Evolutionary conservation across 2,329 filamentous ascomycete species (phyloP).

Genomic region (Aspergillus aculeatus): DNA sequence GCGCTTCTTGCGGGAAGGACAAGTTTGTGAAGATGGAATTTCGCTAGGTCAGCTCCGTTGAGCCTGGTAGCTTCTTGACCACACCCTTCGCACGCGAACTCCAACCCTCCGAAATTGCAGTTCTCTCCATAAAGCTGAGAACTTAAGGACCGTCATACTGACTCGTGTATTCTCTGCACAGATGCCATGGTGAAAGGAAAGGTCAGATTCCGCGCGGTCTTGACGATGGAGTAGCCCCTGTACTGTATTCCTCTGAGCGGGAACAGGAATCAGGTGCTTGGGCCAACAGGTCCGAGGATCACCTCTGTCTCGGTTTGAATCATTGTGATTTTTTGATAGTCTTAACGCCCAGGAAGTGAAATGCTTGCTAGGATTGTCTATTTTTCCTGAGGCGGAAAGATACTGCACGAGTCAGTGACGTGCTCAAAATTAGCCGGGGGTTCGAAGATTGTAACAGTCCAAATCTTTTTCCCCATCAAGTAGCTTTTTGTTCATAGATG

Average conservation of each 20-base stretch:
- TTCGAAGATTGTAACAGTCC: too few species aligned
- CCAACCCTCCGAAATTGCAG: not conserved
- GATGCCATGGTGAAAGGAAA: slow-evolving; percentile 48
- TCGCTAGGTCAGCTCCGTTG: too few species aligned
- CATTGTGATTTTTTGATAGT: too few species aligned
- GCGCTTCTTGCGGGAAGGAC: not conserved
- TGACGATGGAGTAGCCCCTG: not conserved
- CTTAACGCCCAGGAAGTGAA: not conserved
- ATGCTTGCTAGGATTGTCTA: not conserved
- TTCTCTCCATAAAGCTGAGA: not conserved
- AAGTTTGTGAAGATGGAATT: not conserved
- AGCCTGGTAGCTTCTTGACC: not conserved
- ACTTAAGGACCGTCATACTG: not conserved
- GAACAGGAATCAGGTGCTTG: not conserved
- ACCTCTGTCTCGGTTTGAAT: not conserved
- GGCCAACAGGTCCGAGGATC: not conserved
- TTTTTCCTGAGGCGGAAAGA: not conserved
- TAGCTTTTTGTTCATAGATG: too few species aligned
- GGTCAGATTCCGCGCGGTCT: not conserved
- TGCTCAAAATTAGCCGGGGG: not conserved
- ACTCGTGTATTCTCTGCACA: slow-evolving; percentile 20
- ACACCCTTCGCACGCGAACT: not conserved
- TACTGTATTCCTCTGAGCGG: not conserved
- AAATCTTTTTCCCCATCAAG: too few species aligned
- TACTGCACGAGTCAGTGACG: not conserved